phyloP scores from a whole-genome alignment of 306 rosid genomes.

The Rosa chinensis region DNA sequence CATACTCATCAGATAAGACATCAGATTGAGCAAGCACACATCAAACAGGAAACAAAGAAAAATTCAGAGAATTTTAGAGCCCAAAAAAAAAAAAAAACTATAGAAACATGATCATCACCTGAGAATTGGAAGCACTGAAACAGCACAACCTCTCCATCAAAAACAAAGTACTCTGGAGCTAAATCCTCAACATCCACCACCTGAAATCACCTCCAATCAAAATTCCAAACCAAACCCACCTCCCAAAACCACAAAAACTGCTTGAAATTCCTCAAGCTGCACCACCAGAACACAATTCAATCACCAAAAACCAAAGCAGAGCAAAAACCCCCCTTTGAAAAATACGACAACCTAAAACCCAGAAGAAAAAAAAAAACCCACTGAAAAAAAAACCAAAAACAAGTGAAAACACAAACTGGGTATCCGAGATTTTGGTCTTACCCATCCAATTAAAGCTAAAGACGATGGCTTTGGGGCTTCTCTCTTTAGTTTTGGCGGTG shows the following conservation, averaged over 20 bases:
- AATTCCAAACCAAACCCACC: slow-evolving; percentile 47
- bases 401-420: slow-evolving; percentile 32
- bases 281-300: slow-evolving; percentile 33
- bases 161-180: slow-evolving; percentile 28
- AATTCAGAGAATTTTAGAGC: neutral
- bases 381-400: slow-evolving; percentile 10
- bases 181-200: slow-evolving; percentile 48
- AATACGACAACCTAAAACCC: slow-evolving; percentile 1
- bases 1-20: slow-evolving; percentile 18
- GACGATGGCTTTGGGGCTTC: slow-evolving; percentile 4
- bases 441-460: slow-evolving; percentile 41
- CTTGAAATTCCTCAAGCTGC: slow-evolving; percentile 35
- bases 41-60: slow-evolving; percentile 10
- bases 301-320: slow-evolving; percentile 13
- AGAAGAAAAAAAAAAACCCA: slow-evolving; percentile 17
- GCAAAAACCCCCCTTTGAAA: no score
- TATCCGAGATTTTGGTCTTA: slow-evolving; percentile 36
- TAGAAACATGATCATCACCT: slow-evolving; percentile 44
- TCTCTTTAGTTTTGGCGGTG: slow-evolving; percentile 16
- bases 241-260: slow-evolving; percentile 21
- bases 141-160: slow-evolving; percentile 77
- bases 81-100: neutral
- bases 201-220: slow-evolving; percentile 38
- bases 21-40: slow-evolving; percentile 4
- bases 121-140: slow-evolving; percentile 62